A percentile compares a stretch with the other conserved stretches of the same genome.
Evolutionary conservation across 306 rosid species (phyloP).

Genomic region (Malus asiatica): DNA sequence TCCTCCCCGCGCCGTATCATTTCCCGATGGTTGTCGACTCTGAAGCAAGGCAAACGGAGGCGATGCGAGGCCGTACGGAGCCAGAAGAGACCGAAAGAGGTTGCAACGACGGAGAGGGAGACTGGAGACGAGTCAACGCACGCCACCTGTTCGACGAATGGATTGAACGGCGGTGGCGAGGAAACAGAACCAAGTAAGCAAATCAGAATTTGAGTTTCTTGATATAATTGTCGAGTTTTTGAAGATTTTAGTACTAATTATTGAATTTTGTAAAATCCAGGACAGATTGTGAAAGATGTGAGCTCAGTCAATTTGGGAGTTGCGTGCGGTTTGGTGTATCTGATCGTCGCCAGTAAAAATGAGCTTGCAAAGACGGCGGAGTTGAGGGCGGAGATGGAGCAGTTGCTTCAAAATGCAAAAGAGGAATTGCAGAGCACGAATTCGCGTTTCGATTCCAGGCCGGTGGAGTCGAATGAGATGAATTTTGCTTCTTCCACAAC

Average conservation of each 20-base stretch:
- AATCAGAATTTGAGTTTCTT: slow-evolving; percentile 13
- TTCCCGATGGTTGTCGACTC: slow-evolving; percentile 36
- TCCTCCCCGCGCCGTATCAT: slow-evolving; percentile 46
- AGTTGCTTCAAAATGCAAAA: slow-evolving; percentile 52
- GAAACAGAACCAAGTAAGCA: slow-evolving; percentile 23
- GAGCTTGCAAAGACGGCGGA: slow-evolving; percentile 67
- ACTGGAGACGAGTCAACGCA: background rate
- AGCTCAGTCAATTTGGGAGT: slow-evolving; percentile 69
- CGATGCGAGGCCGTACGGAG: slow-evolving; percentile 1
- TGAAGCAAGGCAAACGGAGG: slow-evolving; percentile 28
- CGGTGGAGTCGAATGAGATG: slow-evolving; percentile 22
- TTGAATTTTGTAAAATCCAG: slow-evolving; percentile 20
- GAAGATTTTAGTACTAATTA: background rate
- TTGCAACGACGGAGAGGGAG: background rate
- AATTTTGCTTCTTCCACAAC: slow-evolving; percentile 39
- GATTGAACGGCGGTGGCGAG: slow-evolving; percentile 3
- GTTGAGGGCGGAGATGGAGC: slow-evolving; percentile 67
- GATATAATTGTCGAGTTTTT: background rate
- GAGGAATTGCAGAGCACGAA: slow-evolving; percentile 39
- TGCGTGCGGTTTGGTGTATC: slow-evolving; percentile 63
- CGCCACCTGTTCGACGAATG: slow-evolving; percentile 19
- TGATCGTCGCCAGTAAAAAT: slow-evolving; percentile 55
- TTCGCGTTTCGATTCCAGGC: slow-evolving; percentile 3
- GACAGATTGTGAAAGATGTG: slow-evolving; percentile 29
- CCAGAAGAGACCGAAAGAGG: slow-evolving; percentile 6